Evolutionary conservation across 164 flowering plant species (phyloP).

Genomic region (Magnolia officinalis): DNA sequence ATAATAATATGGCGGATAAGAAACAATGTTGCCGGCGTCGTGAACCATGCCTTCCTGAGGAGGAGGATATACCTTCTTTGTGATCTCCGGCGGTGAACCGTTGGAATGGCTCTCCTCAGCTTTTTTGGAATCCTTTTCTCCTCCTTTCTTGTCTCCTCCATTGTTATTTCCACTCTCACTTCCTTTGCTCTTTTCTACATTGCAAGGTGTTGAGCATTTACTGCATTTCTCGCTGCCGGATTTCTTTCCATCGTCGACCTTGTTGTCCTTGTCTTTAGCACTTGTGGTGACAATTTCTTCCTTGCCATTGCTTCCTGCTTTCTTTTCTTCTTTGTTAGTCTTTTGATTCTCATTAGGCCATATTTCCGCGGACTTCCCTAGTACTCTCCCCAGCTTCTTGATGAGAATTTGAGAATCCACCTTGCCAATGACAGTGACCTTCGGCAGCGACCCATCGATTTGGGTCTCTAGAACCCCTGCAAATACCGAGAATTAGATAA

Average conservation of each 20-base stretch:
- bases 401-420: slow-evolving; percentile 44
- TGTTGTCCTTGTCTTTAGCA: slow-evolving; percentile 8
- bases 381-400: slow-evolving; percentile 31
- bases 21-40: slow-evolving; percentile 9
- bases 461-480: slow-evolving; percentile 47
- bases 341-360: slow-evolving; percentile 22
- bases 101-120: neutral
- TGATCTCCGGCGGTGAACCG: neutral
- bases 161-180: slow-evolving; percentile 3
- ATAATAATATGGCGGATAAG: slow-evolving; percentile 9
- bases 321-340: slow-evolving; percentile 20
- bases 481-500: slow-evolving; percentile 2
- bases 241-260: slow-evolving; percentile 18
- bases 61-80: slow-evolving; percentile 9
- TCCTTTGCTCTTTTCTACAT: slow-evolving; percentile 10
- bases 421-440: slow-evolving; percentile 43
- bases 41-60: slow-evolving; percentile 22
- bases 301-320: slow-evolving; percentile 5
- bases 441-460: slow-evolving; percentile 37
- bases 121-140: slow-evolving; percentile 14
- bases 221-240: slow-evolving; percentile 14
- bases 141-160: slow-evolving; percentile 9
- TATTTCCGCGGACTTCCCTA: slow-evolving; percentile 53
- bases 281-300: neutral
- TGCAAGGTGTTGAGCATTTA: slow-evolving; percentile 16